These are phyloP conservation scores for Adansonia madagascariensis DNA, from an alignment of 441 rosid species.

Conservation along the genomic window DNA sequence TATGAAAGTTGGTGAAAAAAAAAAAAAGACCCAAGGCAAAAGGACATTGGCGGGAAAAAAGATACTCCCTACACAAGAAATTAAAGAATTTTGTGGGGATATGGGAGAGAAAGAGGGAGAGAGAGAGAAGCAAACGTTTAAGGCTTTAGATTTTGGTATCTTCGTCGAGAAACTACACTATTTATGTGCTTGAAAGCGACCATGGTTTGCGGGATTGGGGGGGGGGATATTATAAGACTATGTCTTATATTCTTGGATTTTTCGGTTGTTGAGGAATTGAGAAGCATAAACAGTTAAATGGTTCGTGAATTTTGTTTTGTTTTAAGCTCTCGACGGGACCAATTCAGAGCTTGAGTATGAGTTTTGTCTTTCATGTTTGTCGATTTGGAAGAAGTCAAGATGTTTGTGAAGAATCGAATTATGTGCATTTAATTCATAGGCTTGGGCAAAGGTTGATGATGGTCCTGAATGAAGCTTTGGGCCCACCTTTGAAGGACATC, in stretches of 20 bases:
- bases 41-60: conserved; percentile 24
- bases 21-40: neutral
- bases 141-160: conserved; percentile 39
- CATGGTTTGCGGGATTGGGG: neutral
- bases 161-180: conserved; percentile 34
- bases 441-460: no score
- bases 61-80: neutral
- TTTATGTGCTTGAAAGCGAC: conserved; percentile 25
- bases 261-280: neutral
- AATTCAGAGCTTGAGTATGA: neutral
- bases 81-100: conserved; percentile 27
- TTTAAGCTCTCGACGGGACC: neutral
- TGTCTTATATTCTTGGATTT: neutral
- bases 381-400: neutral
- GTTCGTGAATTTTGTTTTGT: neutral
- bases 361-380: neutral
- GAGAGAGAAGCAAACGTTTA: conserved; percentile 27
- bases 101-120: conserved; percentile 28
- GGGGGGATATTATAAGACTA: neutral
- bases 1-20: neutral
- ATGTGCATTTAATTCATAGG: no score
- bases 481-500: neutral
- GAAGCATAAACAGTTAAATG: neutral
- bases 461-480: no score
- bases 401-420: neutral